A percentile compares a stretch with the other conserved stretches of the same genome.
Evolutionary conservation across 352 stramenopile species (phyloP).

Genomic region (Phytophthora citricola): DNA sequence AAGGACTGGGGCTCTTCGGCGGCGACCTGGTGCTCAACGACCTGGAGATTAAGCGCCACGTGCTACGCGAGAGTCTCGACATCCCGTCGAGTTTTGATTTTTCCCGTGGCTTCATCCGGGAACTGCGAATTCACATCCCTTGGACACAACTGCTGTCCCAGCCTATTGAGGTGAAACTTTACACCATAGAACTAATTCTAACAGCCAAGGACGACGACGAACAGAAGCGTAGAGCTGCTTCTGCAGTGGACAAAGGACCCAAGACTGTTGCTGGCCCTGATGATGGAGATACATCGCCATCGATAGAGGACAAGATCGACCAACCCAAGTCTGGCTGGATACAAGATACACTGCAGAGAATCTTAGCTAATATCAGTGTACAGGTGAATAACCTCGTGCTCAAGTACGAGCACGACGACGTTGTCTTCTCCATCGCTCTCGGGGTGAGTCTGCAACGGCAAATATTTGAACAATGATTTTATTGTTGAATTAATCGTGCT

Average conservation of each 20-base stretch:
- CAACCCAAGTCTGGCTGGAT: constrained; percentile 85
- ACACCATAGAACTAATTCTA: constrained; percentile 90
- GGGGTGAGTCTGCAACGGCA: constrained; percentile 45
- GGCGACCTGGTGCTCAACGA: constrained; percentile 89
- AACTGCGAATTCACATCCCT: constrained; percentile 89
- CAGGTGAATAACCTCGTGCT: constrained; percentile 91
- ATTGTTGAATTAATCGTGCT: neutral
- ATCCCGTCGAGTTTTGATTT: constrained; percentile 90
- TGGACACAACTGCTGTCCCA: constrained; percentile 90
- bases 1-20: constrained; percentile 85
- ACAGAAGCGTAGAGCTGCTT: constrained; percentile 6
- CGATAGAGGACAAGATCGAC: constrained; percentile 54
- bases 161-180: constrained; percentile 89
- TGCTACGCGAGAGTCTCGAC: constrained; percentile 86
- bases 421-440: constrained; percentile 85
- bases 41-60: constrained; percentile 89
- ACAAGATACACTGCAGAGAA: constrained; percentile 79
- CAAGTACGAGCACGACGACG: constrained; percentile 89
- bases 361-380: constrained; percentile 84
- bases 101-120: constrained; percentile 85
- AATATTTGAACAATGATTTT: neutral
- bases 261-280: neutral
- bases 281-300: constrained; percentile 4
- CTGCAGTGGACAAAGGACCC: constrained; percentile 2
- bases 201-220: constrained; percentile 55